Percentiles rank a stretch among this genome's conserved stretches.
Conservation (phyloP, 192 early-diverging fungal species). For the Linnemannia elongata region DNA sequence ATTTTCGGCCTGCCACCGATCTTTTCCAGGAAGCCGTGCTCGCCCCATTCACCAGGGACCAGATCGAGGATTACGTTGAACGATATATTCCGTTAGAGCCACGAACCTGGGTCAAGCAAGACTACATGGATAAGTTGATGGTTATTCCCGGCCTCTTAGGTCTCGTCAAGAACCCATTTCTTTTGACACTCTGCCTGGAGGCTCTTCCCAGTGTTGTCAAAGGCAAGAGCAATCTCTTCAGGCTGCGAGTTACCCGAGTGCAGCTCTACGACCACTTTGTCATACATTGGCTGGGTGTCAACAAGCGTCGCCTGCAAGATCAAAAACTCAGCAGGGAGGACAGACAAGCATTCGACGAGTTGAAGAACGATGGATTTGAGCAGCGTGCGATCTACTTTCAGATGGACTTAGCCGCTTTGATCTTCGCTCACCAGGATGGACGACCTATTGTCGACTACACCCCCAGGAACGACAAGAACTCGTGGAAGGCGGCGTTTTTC, state of each 20-base stretch:
- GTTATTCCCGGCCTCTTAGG: slow-evolving; percentile 10
- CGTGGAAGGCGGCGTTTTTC: slow-evolving; percentile 22
- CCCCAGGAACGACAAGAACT: neutral
- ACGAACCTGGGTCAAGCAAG: neutral
- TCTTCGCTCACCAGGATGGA: neutral
- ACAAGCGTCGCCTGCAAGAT: neutral
- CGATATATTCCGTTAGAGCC: slow-evolving; percentile 6
- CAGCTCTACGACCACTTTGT: slow-evolving; percentile 22
- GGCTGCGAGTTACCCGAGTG: neutral
- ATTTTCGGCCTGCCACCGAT: neutral
- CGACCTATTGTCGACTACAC: neutral
- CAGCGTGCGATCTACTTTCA: neutral
- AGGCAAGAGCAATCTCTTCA: neutral
- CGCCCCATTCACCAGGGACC: slow-evolving; percentile 14
- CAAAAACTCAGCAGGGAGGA: neutral
- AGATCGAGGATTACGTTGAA: slow-evolving; percentile 5
- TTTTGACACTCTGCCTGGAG: slow-evolving; percentile 18
- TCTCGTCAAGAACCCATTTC: slow-evolving; percentile 22
- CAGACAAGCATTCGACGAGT: neutral
- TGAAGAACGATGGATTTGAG: neutral
- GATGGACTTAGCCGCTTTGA: neutral
- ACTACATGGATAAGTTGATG: slow-evolving; percentile 16
- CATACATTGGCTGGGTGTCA: neutral
- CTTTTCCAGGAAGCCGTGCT: slow-evolving; percentile 28
- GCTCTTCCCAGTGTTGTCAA: slow-evolving; percentile 8